Evolutionary conservation across 2,329 filamentous ascomycete species (phyloP), one percentile per base, ranked within the genome.

Genomic region (Nemania diffusa): DNA sequence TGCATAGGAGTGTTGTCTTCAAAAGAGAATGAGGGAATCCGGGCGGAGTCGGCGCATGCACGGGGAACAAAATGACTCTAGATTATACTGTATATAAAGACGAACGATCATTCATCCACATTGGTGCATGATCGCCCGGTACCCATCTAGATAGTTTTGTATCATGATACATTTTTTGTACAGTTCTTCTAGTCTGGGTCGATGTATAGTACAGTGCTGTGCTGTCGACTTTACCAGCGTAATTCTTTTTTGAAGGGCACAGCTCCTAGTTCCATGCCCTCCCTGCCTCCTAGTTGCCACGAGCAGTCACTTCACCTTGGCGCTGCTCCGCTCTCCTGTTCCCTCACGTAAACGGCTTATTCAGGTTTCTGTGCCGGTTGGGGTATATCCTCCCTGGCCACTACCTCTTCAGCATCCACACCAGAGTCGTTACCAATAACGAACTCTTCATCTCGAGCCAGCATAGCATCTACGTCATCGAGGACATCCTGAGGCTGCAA

Each of bases 381-480:
- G 9, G 46, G 1, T 0, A 22, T 20, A 40, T 59, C 60, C 20
- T 63, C 55, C 0, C 11, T 40, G 3, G 7, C n/a, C 3, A 6
- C 40, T 2, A 11, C 13, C 1, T 34, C 68, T 27, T 73, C 72
- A 1, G 57, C 55, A 51, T 75, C 73, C 62, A 81, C 75, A 15
- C 75, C 73, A 37, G 80, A 79, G 3, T 82, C 78, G n/a, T n/a
- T n/a, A 8, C 83, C 84, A 37, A 87, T 74, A 15, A 81, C 79
- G 71, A 89, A 84, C 63, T 83, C 81, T 32, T 78, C 77, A 37
- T 82, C 82, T 6, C 74, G 76, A 57, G 76, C 78, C 59, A 82
- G 67, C 75, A 84, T 82, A 76, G 77, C 71, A 80, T 81, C 76
- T 77, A 78, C 78, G 26, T 78, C 79, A 57, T 82, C 73, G 32